Percentiles rank a stretch among this genome's conserved stretches.
Conservation (phyloP, 768 basidiomycete genomes). For the Auricularia heimuer region DNA sequence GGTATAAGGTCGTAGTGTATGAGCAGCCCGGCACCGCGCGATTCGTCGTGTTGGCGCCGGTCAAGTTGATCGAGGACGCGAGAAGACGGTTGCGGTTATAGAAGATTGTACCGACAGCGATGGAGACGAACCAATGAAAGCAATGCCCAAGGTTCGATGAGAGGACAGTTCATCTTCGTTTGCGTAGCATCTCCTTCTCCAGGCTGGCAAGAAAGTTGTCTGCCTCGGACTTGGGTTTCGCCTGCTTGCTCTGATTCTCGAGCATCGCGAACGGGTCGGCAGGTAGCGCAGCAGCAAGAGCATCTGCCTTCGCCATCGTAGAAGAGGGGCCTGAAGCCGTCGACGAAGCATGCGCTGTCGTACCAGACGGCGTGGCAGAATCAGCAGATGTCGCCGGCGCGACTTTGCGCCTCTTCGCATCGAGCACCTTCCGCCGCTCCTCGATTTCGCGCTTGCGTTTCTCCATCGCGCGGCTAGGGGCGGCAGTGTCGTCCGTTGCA, state of each 20-base stretch:
- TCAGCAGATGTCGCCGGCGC: constrained; percentile 2
- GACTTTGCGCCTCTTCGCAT: constrained; percentile 58
- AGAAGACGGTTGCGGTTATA: neutral
- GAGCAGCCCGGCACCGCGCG: constrained; percentile 26
- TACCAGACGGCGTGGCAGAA: neutral
- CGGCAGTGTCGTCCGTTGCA: constrained; percentile 16
- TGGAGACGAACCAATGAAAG: neutral
- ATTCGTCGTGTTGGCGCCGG: neutral
- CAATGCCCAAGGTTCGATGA: neutral
- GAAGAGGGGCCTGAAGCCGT: neutral
- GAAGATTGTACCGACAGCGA: neutral
- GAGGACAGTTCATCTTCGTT: neutral
- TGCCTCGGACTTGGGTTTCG: constrained; percentile 24
- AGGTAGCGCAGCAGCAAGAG: constrained; percentile 4
- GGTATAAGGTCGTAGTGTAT: constrained; percentile 35
- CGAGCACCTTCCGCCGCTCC: constrained; percentile 57
- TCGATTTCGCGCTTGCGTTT: constrained; percentile 73
- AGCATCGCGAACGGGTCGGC: constrained; percentile 44
- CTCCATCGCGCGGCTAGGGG: constrained; percentile 45
- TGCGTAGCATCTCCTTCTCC: constrained; percentile 45
- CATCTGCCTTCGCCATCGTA: constrained; percentile 1
- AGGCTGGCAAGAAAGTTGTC: constrained; percentile 60
- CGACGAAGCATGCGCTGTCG: neutral
- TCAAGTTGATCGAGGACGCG: neutral
- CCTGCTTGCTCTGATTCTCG: constrained; percentile 21